Conservation (phyloP, 164 flowering plant species). For the Sextonia rubra region DNA sequence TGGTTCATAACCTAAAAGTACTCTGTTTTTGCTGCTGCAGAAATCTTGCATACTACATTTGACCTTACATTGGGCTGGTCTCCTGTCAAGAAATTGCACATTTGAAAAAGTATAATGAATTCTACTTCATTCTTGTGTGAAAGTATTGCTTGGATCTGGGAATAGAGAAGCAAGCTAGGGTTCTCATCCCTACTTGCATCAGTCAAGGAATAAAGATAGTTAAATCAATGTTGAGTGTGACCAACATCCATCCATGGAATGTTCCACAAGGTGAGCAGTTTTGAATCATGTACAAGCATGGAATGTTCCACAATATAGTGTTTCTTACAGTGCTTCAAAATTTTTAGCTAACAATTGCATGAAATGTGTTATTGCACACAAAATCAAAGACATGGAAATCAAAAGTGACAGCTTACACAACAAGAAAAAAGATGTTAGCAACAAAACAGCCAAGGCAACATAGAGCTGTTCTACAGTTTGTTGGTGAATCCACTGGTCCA, state of each 20-base stretch:
- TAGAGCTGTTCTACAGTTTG: conserved; percentile 45
- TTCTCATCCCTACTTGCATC: too few relatives aligned
- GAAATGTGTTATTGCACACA: neutral
- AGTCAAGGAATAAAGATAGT: too few relatives aligned
- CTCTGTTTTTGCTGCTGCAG: too few relatives aligned
- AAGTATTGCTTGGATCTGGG: too few relatives aligned
- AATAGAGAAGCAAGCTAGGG: too few relatives aligned
- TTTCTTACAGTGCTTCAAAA: neutral
- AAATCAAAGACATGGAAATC: neutral
- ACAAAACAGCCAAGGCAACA: conserved; percentile 35
- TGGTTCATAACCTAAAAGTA: too few relatives aligned
- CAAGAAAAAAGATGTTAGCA: conserved; percentile 35
- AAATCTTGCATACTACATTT: too few relatives aligned
- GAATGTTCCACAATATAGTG: neutral
- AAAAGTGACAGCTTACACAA: conserved; percentile 22
- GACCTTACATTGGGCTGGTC: too few relatives aligned
- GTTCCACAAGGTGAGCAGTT: neutral
- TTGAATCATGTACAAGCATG: neutral
- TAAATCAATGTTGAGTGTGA: neutral
- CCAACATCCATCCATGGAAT: neutral
- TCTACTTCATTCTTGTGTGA: too few relatives aligned
- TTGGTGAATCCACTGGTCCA: conserved; percentile 24
- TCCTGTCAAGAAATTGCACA: too few relatives aligned
- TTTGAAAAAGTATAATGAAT: too few relatives aligned
- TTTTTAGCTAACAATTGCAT: neutral